phyloP scores from a whole-genome alignment of 2,329 filamentous ascomycete species.

The Fusarium praegraminearum region DNA sequence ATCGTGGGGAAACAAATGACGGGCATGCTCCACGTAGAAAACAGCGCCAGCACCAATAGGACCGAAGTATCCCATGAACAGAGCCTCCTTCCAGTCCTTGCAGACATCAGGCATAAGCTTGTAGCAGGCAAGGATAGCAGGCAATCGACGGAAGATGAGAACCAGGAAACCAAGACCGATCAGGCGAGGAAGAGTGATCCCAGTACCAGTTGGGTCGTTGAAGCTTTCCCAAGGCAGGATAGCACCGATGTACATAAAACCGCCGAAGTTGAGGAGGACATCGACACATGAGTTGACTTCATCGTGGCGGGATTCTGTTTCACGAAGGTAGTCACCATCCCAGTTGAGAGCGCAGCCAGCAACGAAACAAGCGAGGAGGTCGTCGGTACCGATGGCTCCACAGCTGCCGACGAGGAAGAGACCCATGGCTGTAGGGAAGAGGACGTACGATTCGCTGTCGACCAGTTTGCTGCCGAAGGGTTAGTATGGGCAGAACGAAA shows the following conservation, averaged over 20 bases:
- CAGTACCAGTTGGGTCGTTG: constrained; percentile 62
- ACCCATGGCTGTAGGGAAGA: constrained; percentile 64
- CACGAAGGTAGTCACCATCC: constrained; percentile 68
- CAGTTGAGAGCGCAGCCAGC: constrained; percentile 71
- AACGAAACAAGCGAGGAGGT: constrained; percentile 70
- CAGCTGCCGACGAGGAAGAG: constrained; percentile 68
- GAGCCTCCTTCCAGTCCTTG: constrained; percentile 65
- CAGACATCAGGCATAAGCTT: constrained; percentile 65
- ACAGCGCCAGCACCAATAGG: constrained; percentile 82
- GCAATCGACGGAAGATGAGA: constrained; percentile 67
- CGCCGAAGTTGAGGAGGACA: constrained; percentile 68
- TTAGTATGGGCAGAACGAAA: not conserved
- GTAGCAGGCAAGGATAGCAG: constrained; percentile 65
- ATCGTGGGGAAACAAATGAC: constrained; percentile 55
- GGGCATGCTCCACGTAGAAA: constrained; percentile 73
- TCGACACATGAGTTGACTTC: constrained; percentile 70
- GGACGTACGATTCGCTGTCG: constrained; percentile 65
- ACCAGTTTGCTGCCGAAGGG: constrained; percentile 60
- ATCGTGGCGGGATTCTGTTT: constrained; percentile 67
- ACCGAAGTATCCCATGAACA: constrained; percentile 76
- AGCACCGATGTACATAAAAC: constrained; percentile 70
- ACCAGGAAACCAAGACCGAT: constrained; percentile 62
- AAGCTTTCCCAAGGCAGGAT: constrained; percentile 67
- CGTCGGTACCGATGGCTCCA: constrained; percentile 68
- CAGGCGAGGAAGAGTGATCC: constrained; percentile 63